Percentiles rank a stretch among this genome's conserved stretches.
Evolutionary conservation across 2,329 filamentous ascomycete genomes (phyloP).

Genomic region (Madurella fahalii): DNA sequence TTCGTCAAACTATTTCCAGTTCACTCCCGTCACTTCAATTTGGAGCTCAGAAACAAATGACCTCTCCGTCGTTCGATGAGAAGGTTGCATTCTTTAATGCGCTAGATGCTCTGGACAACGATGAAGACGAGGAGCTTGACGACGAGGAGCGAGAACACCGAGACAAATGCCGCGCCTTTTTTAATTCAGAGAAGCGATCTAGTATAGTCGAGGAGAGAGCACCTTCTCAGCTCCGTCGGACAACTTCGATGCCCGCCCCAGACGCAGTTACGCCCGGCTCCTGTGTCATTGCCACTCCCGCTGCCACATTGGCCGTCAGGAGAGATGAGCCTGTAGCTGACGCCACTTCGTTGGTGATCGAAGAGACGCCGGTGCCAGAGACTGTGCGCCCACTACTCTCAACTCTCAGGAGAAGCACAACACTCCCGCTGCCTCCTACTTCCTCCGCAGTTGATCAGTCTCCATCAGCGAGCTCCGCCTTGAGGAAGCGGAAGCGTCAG

Average conservation of each 20-base stretch:
- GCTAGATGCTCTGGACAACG: slow-evolving; percentile 32
- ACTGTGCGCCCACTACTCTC: slow-evolving; percentile 18
- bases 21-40: neutral
- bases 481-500: slow-evolving; percentile 46
- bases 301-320: too few relatives aligned
- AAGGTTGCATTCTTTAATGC: slow-evolving; percentile 46
- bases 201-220: neutral
- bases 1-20: neutral
- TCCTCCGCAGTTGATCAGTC: slow-evolving; percentile 19
- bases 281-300: slow-evolving; percentile 22
- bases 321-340: neutral
- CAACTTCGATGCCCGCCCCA: slow-evolving; percentile 16
- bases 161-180: slow-evolving; percentile 28
- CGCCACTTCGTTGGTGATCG: slow-evolving; percentile 25
- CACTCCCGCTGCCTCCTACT: slow-evolving; percentile 29
- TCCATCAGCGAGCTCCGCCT: slow-evolving; percentile 23
- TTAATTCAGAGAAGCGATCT: slow-evolving; percentile 14
- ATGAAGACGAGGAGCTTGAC: slow-evolving; percentile 32
- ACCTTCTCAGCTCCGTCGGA: slow-evolving; percentile 5
- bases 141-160: slow-evolving; percentile 35
- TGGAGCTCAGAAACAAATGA: neutral
- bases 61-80: slow-evolving; percentile 27
- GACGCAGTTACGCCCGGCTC: slow-evolving; percentile 2
- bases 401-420: slow-evolving; percentile 28
- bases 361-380: slow-evolving; percentile 32